These are phyloP conservation scores for Diaporthe nobilis DNA, from an alignment of 2,329 filamentous ascomycete species.

Conservation along the genomic window DNA sequence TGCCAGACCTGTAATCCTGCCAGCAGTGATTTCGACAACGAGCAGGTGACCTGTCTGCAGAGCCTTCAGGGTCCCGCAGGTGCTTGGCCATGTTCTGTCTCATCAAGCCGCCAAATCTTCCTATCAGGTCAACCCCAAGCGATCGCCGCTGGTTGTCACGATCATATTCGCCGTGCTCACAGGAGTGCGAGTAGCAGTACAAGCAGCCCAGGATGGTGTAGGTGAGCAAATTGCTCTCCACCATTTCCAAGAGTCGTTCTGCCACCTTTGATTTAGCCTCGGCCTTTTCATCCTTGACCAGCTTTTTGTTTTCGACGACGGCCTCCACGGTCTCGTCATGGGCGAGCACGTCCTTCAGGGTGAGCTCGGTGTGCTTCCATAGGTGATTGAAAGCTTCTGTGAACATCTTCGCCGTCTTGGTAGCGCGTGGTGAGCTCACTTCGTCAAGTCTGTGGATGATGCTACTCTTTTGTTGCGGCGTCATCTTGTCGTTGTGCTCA, in stretches of 20 bases:
- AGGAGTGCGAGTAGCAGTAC: constrained; percentile 73
- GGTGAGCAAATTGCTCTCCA: constrained; percentile 66
- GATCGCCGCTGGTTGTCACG: constrained; percentile 66
- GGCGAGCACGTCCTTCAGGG: constrained; percentile 66
- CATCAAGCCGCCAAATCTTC: constrained; percentile 51
- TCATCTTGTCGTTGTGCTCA: constrained; percentile 62
- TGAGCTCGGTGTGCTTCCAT: constrained; percentile 62
- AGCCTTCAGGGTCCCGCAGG: constrained; percentile 41
- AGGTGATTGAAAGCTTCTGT: constrained; percentile 70
- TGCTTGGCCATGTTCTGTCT: constrained; percentile 50
- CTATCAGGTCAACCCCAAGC: constrained; percentile 65
- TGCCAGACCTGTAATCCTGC: constrained; percentile 50
- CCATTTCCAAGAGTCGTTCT: constrained; percentile 53
- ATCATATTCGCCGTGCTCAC: constrained; percentile 73
- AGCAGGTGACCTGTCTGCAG: constrained; percentile 8
- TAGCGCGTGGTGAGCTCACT: constrained; percentile 58
- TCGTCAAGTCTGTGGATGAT: constrained; percentile 64
- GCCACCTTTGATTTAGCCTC: constrained; percentile 54
- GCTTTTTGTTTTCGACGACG: constrained; percentile 67
- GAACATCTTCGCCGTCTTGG: constrained; percentile 63
- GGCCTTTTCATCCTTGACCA: constrained; percentile 60
- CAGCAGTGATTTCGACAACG: constrained; percentile 61
- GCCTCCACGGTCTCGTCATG: constrained; percentile 69
- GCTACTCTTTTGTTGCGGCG: constrained; percentile 68
- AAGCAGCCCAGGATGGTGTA: constrained; percentile 70